Evolutionary conservation across 192 early-diverging fungal species (phyloP).

Genomic region (Podila verticillata): DNA sequence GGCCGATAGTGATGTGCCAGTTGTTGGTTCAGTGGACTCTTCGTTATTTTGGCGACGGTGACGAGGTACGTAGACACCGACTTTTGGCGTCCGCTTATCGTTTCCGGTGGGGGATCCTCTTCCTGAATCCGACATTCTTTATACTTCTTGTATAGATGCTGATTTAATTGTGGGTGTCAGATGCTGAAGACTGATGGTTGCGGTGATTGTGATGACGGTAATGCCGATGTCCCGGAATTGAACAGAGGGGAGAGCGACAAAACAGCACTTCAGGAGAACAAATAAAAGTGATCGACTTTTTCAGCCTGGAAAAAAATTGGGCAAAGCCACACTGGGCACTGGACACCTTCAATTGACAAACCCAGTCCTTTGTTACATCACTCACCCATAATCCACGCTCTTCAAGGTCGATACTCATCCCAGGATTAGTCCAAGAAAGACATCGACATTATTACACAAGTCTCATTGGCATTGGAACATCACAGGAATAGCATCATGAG

Average conservation of each 20-base stretch:
- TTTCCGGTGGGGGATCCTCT: background rate
- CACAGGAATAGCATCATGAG: conserved; percentile 15
- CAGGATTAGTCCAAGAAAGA: background rate
- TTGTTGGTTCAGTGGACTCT: background rate
- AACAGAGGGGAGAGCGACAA: background rate
- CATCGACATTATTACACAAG: background rate
- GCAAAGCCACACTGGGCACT: background rate
- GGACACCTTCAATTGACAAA: background rate
- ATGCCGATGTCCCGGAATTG: background rate
- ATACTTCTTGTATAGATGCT: background rate
- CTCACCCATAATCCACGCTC: background rate
- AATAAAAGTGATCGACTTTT: background rate
- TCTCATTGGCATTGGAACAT: no score
- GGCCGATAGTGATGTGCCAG: conserved; percentile 3
- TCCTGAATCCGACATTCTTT: conserved; percentile 27
- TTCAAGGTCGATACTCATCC: background rate
- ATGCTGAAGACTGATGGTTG: background rate
- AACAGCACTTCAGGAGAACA: background rate
- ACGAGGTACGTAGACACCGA: conserved; percentile 42
- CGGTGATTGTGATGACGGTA: background rate
- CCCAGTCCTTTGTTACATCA: background rate
- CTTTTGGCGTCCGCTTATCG: conserved; percentile 19
- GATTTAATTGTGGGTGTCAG: background rate
- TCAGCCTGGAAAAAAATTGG: background rate
- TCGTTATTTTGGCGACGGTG: conserved; percentile 29